Base-by-base conservation (phyloP, 306 rosid species). In the Adenanthera pavonina region DNA sequence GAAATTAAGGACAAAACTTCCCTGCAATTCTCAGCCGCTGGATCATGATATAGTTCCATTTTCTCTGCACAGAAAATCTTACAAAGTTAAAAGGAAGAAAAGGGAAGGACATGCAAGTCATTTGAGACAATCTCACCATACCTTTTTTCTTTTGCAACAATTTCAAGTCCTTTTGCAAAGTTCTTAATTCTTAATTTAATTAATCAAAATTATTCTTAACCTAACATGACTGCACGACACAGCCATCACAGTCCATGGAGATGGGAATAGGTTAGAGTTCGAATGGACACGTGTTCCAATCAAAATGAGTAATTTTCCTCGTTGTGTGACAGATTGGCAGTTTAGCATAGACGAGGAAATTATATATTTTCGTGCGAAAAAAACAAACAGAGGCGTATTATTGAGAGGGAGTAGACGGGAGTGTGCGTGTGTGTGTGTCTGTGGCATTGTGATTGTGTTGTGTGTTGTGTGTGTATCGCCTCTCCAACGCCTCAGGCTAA, bases 31-130 rank as follows among this genome's bases (percentile, higher is more conserved):
- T 46, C 19, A 38, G 41, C 35, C 69, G 33, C 6, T 19, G 34
- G 54, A 52, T 51, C 10, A 5, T 17, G 41, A 33, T 62, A 54
- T 13, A 48, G n/a, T 10, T 60, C 14, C 66, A 11, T 4, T 0
- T 25, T 20, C 65, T 36, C 65, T 36, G 20, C 35, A 25, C 14
- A 69, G 19, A 20, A 66, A 30, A 52, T 40, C 48, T 1, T 15
- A 12, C 30, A 10, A n/a, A 13, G 54, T 43, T 33, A 36, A 69
- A 54, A 46, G 1, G 40, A 67, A 25, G 47, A 41, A 71, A 84
- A 51, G 19, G 40, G 20, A 6, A 85, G 83, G 93, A 6, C 85
- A 82, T 78, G 74, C 13, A 54, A 48, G 91, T 85, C 82, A 86
- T 85, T 88, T 81, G 19, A 11, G 0, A 47, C 72, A 47, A 77